These are phyloP conservation scores for Cordyceps cateniannulata DNA, from an alignment of 2,329 filamentous ascomycete genomes.

Conservation along the genomic window DNA sequence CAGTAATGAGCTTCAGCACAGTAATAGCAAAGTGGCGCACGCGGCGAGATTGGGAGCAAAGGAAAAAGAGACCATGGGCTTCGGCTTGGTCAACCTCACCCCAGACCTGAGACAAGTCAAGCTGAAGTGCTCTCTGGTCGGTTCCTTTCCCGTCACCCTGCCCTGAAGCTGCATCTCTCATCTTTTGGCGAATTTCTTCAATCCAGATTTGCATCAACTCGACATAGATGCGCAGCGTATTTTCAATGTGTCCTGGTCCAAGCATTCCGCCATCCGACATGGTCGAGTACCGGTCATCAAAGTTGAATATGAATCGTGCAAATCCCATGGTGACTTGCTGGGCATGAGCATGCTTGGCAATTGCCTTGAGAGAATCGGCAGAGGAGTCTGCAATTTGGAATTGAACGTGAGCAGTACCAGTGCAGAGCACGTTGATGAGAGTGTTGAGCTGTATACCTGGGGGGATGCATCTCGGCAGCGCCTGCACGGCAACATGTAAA, in stretches of 20 bases:
- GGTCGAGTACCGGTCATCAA: slow-evolving; percentile 93
- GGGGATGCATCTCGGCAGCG: slow-evolving; percentile 87
- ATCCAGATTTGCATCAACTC: slow-evolving; percentile 96
- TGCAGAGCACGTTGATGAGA: slow-evolving; percentile 89
- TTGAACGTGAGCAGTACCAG: slow-evolving; percentile 92
- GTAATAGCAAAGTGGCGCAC: slow-evolving; percentile 89
- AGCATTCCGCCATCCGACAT: slow-evolving; percentile 98
- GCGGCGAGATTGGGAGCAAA: slow-evolving; percentile 88
- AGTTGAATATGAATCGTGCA: slow-evolving; percentile 96
- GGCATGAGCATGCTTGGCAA: slow-evolving; percentile 85
- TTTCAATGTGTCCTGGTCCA: slow-evolving; percentile 89
- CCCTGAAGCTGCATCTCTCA: slow-evolving; percentile 63
- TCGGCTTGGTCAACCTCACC: slow-evolving; percentile 96
- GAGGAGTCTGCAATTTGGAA: slow-evolving; percentile 88
- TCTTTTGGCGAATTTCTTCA: slow-evolving; percentile 86
- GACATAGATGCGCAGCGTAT: slow-evolving; percentile 84
- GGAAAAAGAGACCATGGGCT: slow-evolving; percentile 91
- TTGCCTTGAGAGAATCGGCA: slow-evolving; percentile 87
- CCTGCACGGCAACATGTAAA: slow-evolving; percentile 90
- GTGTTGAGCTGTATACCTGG: slow-evolving; percentile 88
- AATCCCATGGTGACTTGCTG: slow-evolving; percentile 97
- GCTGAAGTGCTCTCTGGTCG: slow-evolving; percentile 67
- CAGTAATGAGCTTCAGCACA: slow-evolving; percentile 82
- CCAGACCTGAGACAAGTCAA: slow-evolving; percentile 82
- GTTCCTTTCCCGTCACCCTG: slow-evolving; percentile 53